Base-by-base conservation (phyloP, 1,284 basidiomycete genomes). In the Microbotryomycetes sp. region DNA sequence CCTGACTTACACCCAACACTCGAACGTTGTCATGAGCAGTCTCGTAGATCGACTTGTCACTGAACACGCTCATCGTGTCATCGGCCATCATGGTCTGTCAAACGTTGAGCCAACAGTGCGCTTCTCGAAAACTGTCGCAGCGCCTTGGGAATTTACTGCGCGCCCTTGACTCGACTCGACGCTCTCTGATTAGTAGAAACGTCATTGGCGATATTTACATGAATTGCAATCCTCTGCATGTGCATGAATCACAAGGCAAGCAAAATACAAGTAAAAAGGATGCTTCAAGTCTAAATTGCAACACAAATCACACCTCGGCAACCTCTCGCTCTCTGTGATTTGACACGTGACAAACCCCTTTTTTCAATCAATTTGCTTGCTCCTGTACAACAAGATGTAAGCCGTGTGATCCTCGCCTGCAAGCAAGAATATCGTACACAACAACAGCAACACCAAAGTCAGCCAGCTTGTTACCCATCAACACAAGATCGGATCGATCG, bases 381-480 rank as follows among this genome's bases (percentile, higher is more conserved):
- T 58, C 80, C 81, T 83, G 77, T 93, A 94, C 69, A 93, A 77
- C 68, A 94, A 76, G 67, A 92, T 87, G 76, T 93, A 93, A 36
- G 91, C 90, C 32, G 85, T 83, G 51, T 87, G 87, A 74, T 92
- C 80, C 75, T 80, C 77, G 68, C 85, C 65, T 66, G 62, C 28
- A 3, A 2, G 22, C 4, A 16, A 15, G 7, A 19, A 0, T 32
- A 32, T n/a, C 3, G n/a, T 7, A 9, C 26, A 15, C 26, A 26
- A 7, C 19, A 6, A 26, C 36, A 9, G 3, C 31, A n/a, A 16
- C 55, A 16, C 25, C 1, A 1, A 29, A 16, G 5, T 5, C 25
- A n/a, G n/a, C n/a, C n/a, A n/a, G n/a, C 19, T 42, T 42, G 36
- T 42, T 42, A 42, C 36, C 12, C 36, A 19, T 42, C 36, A 9